Conservation (phyloP, 148 eudicot species). For the Fagopyrum homotropicum region DNA sequence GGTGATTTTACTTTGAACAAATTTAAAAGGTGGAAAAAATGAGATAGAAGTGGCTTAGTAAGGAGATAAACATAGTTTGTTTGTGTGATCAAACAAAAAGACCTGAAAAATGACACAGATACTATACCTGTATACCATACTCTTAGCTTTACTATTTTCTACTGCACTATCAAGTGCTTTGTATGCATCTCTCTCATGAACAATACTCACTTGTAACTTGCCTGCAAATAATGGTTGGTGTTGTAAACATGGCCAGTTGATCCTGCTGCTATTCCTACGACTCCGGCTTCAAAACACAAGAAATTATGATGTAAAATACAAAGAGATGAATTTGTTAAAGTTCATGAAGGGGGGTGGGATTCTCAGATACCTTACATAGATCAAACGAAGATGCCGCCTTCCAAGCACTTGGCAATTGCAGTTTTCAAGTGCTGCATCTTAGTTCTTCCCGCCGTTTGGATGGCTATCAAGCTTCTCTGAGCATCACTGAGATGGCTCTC, state of each 20-base stretch:
- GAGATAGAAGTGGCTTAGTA: too few species aligned
- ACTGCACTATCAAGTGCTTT: neutral
- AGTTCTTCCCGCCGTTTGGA: slow-evolving; percentile 50
- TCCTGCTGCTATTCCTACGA: neutral
- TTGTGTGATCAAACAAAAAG: neutral
- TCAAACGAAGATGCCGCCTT: slow-evolving; percentile 46
- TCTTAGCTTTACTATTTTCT: neutral
- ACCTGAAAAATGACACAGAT: neutral
- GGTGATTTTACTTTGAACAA: too few species aligned
- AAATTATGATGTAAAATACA: neutral
- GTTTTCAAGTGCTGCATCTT: slow-evolving; percentile 60
- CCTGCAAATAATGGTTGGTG: neutral
- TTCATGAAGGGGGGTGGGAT: neutral
- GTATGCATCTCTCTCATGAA: neutral
- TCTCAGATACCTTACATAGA: neutral
- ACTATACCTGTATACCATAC: neutral
- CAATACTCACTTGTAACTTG: slow-evolving; percentile 1
- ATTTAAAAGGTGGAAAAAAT: too few species aligned
- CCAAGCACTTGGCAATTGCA: slow-evolving; percentile 46
- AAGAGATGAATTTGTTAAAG: neutral
- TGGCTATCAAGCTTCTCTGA: slow-evolving; percentile 39
- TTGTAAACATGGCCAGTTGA: neutral
- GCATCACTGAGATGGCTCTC: slow-evolving; percentile 55
- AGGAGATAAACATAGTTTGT: neutral
- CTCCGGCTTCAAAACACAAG: neutral